Base-by-base conservation (phyloP, 2,329 filamentous ascomycete species). In the Botrytis medusae region DNA sequence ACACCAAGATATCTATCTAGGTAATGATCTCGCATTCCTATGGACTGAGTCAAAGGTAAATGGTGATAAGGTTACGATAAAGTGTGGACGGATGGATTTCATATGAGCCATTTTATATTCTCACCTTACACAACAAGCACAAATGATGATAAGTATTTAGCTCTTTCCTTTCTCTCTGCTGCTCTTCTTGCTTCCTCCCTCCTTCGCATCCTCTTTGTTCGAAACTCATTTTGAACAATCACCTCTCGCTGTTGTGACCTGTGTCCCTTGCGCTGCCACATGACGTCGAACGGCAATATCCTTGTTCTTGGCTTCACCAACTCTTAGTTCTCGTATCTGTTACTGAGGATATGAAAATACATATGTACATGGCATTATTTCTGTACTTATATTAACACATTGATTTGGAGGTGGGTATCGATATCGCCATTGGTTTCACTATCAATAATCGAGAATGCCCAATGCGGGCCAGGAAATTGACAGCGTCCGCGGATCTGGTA, bases 381-480 rank as follows among this genome's bases (percentile, higher is more conserved):
- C 44, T 16, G 22, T 10, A 60, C 14, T 34, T 25, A 4, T 12
- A 20, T 44, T 34, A 18, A n/a, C 5, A 37, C 22, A 46, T 61
- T 20, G 22, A 34, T 61, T 69, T 46, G 10, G 44, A 42, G 40
- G 37, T 51, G 32, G 71, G n/a, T 68, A 59, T 67, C 61, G 62
- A 20, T 40, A 72, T 72, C 34, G 32, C 25, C 16, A 29, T 67
- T 40, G 22, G 5, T 20, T 29, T 14, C 20, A 40, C 71, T 34
- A 61, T 42, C 63, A 51, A 69, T 71, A 32, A 32, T 46, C 46
- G 63, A 72, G 42, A 42, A 73, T 73, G 72, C 67, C 69, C 68
- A 62, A 59, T 71, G 61, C 48, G 18, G 63, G 63, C 65, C 71
- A 42, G 40, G 51, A 59, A 18, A 69, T 72, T 51, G 54, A 69